These are phyloP conservation scores for Kodamaea suecica DNA, from an alignment of 1,139 yeast species.

Conservation along the genomic window DNA sequence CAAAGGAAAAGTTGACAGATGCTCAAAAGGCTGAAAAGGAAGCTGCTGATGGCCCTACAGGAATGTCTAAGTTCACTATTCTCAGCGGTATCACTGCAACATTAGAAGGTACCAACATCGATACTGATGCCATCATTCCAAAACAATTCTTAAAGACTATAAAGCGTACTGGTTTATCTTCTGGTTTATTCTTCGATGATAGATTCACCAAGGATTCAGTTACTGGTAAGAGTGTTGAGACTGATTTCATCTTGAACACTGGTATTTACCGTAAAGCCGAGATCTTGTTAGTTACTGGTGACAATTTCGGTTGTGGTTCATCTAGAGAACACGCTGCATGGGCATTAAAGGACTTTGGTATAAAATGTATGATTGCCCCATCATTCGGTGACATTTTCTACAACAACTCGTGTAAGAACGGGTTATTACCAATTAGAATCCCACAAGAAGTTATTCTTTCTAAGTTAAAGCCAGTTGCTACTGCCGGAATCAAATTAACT, in stretches of 20 bases:
- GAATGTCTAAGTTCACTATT: slow-evolving; percentile 73
- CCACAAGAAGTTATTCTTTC: slow-evolving; percentile 68
- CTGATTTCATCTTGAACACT: slow-evolving; percentile 85
- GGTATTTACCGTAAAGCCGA: slow-evolving; percentile 78
- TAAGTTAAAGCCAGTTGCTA: slow-evolving; percentile 77
- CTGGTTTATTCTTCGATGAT: slow-evolving; percentile 87
- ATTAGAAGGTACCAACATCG: slow-evolving; percentile 89
- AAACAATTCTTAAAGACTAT: slow-evolving; percentile 96
- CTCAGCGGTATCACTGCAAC: slow-evolving; percentile 91
- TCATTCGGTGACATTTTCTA: slow-evolving; percentile 97
- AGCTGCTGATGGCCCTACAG: slow-evolving; percentile 33
- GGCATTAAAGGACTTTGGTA: slow-evolving; percentile 98
- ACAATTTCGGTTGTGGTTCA: slow-evolving; percentile 98
- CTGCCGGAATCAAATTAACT: slow-evolving; percentile 65
- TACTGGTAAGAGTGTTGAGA: slow-evolving; percentile 72
- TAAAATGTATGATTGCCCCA: slow-evolving; percentile 92
- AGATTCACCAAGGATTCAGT: slow-evolving; percentile 65
- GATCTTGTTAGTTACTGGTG: slow-evolving; percentile 88
- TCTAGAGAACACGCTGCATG: slow-evolving; percentile 99
- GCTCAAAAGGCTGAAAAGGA: neutral
- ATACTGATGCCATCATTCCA: slow-evolving; percentile 97
- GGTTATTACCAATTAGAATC: slow-evolving; percentile 84
- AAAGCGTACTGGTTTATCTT: slow-evolving; percentile 88
- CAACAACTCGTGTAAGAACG: slow-evolving; percentile 95
- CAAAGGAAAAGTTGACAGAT: neutral